Percentiles rank a stretch among this genome's conserved stretches.
phyloP scores from a whole-genome alignment of 805 yeast species.

The Kazachstania bromeliacearum region DNA sequence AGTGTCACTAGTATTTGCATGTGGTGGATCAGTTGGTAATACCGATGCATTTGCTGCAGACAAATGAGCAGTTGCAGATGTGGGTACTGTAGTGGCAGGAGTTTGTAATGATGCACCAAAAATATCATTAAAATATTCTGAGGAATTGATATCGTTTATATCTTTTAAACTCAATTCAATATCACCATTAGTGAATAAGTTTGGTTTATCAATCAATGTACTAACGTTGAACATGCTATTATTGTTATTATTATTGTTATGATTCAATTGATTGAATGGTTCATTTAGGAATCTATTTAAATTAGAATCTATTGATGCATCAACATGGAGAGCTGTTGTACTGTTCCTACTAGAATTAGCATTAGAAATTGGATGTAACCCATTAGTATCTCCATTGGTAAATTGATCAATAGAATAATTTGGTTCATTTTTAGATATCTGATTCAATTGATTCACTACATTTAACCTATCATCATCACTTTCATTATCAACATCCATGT shows the following conservation, averaged over 20 bases:
- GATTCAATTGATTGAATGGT: constrained; percentile 1
- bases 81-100: background rate
- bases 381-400: background rate
- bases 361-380: background rate
- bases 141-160: constrained; percentile 12
- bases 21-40: no score
- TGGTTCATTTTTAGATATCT: no score
- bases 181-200: constrained; percentile 14
- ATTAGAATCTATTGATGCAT: background rate
- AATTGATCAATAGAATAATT: no score
- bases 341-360: background rate
- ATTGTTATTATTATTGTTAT: no score
- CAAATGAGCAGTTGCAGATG: background rate
- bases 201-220: constrained; percentile 25
- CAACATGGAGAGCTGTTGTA: background rate
- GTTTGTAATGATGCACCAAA: constrained; percentile 6
- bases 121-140: constrained; percentile 20
- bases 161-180: constrained; percentile 14
- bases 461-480: no score
- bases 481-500: no score
- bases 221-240: constrained; percentile 17
- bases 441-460: no score
- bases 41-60: no score
- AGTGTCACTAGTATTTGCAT: no score
- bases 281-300: constrained; percentile 6